phyloP scores from a whole-genome alignment of 306 rosid genomes.

The Dryas octopetala region DNA sequence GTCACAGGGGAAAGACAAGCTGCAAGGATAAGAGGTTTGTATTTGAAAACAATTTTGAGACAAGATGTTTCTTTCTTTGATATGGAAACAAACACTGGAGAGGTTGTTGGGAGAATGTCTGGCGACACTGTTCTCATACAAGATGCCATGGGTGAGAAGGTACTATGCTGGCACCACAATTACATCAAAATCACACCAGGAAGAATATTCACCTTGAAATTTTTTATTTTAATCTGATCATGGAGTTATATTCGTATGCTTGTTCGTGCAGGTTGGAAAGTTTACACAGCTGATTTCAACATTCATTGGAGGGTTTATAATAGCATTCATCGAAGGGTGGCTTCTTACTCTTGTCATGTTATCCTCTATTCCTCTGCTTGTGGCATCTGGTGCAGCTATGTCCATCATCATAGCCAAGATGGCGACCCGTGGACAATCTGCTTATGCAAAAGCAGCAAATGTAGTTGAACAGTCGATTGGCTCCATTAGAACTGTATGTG shows the following conservation, averaged over 20 bases:
- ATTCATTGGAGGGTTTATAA: slow-evolving; percentile 61
- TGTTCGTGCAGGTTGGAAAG: slow-evolving; percentile 70
- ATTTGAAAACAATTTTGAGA: slow-evolving; percentile 77
- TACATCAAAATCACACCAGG: slow-evolving; percentile 1
- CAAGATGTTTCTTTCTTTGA: slow-evolving; percentile 89
- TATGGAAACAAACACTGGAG: slow-evolving; percentile 84
- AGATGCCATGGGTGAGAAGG: slow-evolving; percentile 99
- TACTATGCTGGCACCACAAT: slow-evolving; percentile 19
- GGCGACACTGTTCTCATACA: slow-evolving; percentile 93
- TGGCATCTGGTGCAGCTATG: slow-evolving; percentile 56
- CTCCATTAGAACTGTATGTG: slow-evolving; percentile 77
- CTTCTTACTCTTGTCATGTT: slow-evolving; percentile 78
- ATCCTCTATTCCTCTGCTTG: slow-evolving; percentile 77
- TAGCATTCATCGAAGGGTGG: slow-evolving; percentile 86
- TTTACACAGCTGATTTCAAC: slow-evolving; percentile 63
- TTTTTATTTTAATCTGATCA: neutral
- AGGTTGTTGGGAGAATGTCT: slow-evolving; percentile 88
- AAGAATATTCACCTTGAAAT: neutral
- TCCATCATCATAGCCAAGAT: slow-evolving; percentile 50
- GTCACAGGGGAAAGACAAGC: slow-evolving; percentile 95
- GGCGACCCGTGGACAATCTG: slow-evolving; percentile 71
- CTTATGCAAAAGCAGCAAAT: slow-evolving; percentile 80
- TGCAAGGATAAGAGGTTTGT: slow-evolving; percentile 76
- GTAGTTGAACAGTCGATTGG: slow-evolving; percentile 88
- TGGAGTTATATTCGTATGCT: neutral